A percentile compares a stretch with the other conserved stretches of the same genome.
phyloP scores from a whole-genome alignment of 2,329 filamentous ascomycete species.

The Cladophialophora yegresii region DNA sequence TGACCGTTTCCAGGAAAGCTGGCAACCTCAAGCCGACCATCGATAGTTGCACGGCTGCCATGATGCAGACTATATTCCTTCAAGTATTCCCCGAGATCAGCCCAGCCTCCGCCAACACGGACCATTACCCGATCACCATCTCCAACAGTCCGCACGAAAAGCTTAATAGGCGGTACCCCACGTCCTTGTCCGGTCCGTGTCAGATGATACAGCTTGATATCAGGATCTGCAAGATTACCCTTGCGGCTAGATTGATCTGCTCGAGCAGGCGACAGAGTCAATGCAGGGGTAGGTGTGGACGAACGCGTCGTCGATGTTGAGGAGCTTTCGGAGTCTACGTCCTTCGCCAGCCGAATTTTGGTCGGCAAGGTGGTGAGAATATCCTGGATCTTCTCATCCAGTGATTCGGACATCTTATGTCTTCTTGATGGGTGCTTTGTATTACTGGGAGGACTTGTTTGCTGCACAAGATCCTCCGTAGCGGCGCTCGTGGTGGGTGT shows the following conservation, averaged over 20 bases:
- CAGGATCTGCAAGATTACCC: conserved; percentile 61
- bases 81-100: conserved; percentile 90
- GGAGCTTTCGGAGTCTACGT: conserved; percentile 41
- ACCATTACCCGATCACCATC: conserved; percentile 97
- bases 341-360: conserved; percentile 68
- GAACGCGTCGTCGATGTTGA: conserved; percentile 47
- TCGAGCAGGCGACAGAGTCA: conserved; percentile 65
- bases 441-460: background rate
- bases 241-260: conserved; percentile 38
- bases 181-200: conserved; percentile 69
- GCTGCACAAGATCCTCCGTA: conserved; percentile 2
- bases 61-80: conserved; percentile 93
- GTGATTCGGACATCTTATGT: conserved; percentile 49
- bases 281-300: conserved; percentile 64
- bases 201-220: conserved; percentile 90
- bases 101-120: conserved; percentile 96
- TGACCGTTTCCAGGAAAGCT: conserved; percentile 45
- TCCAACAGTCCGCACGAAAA: conserved; percentile 90
- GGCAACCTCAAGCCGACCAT: conserved; percentile 59
- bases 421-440: conserved; percentile 2
- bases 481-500: conserved; percentile 28
- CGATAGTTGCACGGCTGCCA: conserved; percentile 61
- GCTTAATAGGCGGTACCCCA: conserved; percentile 71
- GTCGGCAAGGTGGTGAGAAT: conserved; percentile 77
- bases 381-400: conserved; percentile 77